phyloP scores from a whole-genome alignment of 2,329 filamentous ascomycete genomes.

The Paecilomyces variotii region DNA sequence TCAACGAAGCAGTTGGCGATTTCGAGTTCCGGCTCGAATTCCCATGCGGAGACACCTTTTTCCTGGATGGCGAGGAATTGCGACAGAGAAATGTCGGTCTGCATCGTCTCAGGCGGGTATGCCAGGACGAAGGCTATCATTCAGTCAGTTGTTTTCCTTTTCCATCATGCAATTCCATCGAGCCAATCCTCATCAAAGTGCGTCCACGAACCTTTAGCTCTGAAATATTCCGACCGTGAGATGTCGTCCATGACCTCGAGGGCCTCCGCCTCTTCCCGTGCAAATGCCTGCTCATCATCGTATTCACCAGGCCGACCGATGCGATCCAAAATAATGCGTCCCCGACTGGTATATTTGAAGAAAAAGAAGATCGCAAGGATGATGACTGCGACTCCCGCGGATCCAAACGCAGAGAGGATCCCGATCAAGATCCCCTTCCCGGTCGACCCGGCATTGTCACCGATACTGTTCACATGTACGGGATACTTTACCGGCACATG shows the following conservation, averaged over 20 bases:
- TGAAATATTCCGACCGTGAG: constrained; percentile 78
- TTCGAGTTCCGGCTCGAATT: constrained; percentile 97
- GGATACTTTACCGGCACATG: constrained; percentile 18
- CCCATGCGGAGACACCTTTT: constrained; percentile 99
- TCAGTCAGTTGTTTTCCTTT: not conserved
- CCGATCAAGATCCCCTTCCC: constrained; percentile 85
- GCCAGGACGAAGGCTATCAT: constrained; percentile 76
- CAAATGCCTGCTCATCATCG: constrained; percentile 93
- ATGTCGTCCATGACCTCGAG: constrained; percentile 94
- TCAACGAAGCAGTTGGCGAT: constrained; percentile 99
- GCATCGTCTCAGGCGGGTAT: constrained; percentile 88
- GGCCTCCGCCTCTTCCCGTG: constrained; percentile 88
- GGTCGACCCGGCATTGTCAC: constrained; percentile 45
- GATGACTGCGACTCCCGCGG: constrained; percentile 73
- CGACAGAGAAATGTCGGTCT: constrained; percentile 94
- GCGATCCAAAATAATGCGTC: constrained; percentile 86
- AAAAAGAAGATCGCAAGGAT: constrained; percentile 81
- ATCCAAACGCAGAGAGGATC: constrained; percentile 87
- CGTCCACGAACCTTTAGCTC: constrained; percentile 73
- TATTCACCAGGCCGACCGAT: constrained; percentile 91
- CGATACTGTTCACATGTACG: constrained; percentile 23
- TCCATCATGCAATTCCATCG: not conserved
- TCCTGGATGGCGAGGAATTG: constrained; percentile 98
- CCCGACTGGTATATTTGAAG: constrained; percentile 80
- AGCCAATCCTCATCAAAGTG: not conserved